Conservation (phyloP, 306 rosid species). For the Clitoria ternatea region DNA sequence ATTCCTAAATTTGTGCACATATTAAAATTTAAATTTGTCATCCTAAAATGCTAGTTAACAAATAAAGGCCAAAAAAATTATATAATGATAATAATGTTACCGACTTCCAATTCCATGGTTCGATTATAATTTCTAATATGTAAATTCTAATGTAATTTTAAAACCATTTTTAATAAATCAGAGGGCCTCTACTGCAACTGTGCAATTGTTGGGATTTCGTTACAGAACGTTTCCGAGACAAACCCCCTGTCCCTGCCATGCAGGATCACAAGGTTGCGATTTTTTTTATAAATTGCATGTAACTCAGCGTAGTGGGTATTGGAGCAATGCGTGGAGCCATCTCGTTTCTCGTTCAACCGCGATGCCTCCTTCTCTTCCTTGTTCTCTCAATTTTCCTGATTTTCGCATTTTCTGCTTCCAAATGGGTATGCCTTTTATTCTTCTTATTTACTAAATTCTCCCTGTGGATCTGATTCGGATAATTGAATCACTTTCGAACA, state of each 20-base stretch:
- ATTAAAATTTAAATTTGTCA: too few relatives aligned
- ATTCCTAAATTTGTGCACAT: too few relatives aligned
- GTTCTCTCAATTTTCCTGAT: conserved; percentile 41
- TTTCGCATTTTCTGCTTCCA: conserved; percentile 35
- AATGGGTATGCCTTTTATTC: not conserved
- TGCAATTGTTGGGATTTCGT: too few relatives aligned
- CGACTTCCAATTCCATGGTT: too few relatives aligned
- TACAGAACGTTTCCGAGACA: not conserved
- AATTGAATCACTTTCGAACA: not conserved
- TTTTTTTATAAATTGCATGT: not conserved
- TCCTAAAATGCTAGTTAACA: too few relatives aligned
- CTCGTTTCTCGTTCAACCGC: conserved; percentile 50
- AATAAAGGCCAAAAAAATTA: too few relatives aligned
- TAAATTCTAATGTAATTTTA: too few relatives aligned
- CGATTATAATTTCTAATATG: too few relatives aligned
- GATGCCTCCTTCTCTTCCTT: conserved; percentile 42
- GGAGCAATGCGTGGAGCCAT: conserved; percentile 53
- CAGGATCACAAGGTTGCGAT: not conserved
- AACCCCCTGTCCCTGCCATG: not conserved
- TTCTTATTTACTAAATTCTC: not conserved
- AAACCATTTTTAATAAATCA: too few relatives aligned
- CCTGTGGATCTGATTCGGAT: not conserved
- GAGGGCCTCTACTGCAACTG: too few relatives aligned
- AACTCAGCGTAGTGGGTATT: not conserved
- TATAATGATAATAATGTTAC: too few relatives aligned